These are phyloP conservation scores for Acrodontium crateriforme DNA, from an alignment of 2,329 filamentous ascomycete species.

Conservation along the genomic window DNA sequence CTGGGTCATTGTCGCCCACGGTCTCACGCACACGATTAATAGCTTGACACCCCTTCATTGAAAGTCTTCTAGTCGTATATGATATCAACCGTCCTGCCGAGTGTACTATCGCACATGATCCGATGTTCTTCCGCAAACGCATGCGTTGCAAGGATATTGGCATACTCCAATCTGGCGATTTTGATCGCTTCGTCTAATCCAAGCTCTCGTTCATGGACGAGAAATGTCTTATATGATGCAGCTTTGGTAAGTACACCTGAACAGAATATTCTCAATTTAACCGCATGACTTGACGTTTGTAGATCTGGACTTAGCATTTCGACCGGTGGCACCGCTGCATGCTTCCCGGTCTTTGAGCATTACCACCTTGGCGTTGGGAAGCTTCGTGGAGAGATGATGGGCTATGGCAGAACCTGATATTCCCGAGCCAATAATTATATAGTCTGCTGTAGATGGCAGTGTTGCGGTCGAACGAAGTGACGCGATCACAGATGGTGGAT, in stretches of 20 bases:
- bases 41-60: constrained; percentile 23
- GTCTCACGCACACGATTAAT: constrained; percentile 33
- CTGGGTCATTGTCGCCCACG: constrained; percentile 30
- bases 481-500: constrained; percentile 24
- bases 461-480: constrained; percentile 15
- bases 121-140: constrained; percentile 34
- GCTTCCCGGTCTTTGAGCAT: constrained; percentile 28
- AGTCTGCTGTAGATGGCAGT: constrained; percentile 18
- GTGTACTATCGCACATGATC: constrained; percentile 37
- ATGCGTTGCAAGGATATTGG: constrained; percentile 41
- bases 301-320: no score
- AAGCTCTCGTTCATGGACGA: constrained; percentile 30
- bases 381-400: constrained; percentile 20
- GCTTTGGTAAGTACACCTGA: constrained; percentile 28
- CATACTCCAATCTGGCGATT: constrained; percentile 27
- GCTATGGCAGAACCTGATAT: constrained; percentile 27
- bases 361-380: constrained; percentile 13
- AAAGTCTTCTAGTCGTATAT: constrained; percentile 39
- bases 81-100: constrained; percentile 44
- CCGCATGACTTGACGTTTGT: no score
- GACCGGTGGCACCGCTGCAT: constrained; percentile 28
- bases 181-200: constrained; percentile 36
- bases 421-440: constrained; percentile 25
- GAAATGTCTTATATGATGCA: constrained; percentile 38
- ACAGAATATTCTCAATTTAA: constrained; percentile 19